phyloP scores from a whole-genome alignment of 768 basidiomycete species.

The Tylopilus vinaceipallidus region DNA sequence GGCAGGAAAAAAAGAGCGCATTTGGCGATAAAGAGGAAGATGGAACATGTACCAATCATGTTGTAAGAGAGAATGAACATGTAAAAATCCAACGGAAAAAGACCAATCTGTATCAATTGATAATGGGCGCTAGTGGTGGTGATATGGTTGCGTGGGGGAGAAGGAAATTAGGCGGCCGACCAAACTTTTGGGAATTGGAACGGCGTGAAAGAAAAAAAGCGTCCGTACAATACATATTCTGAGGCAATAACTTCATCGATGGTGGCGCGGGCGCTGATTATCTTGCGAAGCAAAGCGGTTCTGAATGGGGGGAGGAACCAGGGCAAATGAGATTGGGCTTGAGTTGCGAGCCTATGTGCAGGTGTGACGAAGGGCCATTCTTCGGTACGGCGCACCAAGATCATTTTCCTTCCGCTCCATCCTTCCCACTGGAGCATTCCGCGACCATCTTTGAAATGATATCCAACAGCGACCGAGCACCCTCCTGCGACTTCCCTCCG shows the following conservation, averaged over 20 bases:
- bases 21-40: conserved; percentile 23
- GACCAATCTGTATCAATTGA: conserved; percentile 29
- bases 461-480: conserved; percentile 37
- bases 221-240: conserved; percentile 61
- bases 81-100: conserved; percentile 22
- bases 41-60: conserved; percentile 24
- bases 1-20: conserved; percentile 16
- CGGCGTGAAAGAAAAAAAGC: conserved; percentile 67
- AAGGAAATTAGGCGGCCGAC: conserved; percentile 32
- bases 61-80: conserved; percentile 24
- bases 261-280: conserved; percentile 20
- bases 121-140: conserved; percentile 34
- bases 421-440: conserved; percentile 18
- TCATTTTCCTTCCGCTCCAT: conserved; percentile 20
- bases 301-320: conserved; percentile 15
- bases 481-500: conserved; percentile 33
- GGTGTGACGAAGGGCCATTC: conserved; percentile 1
- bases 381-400: conserved; percentile 26
- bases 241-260: conserved; percentile 39
- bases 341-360: conserved; percentile 17
- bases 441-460: conserved; percentile 35
- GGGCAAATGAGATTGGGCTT: conserved; percentile 13
- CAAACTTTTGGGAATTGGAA: conserved; percentile 13
- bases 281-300: conserved; percentile 20
- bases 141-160: conserved; percentile 25